Percentiles rank a stretch among this genome's conserved stretches.
Conservation (phyloP, 441 rosid genomes). For the Geranium incanum region DNA sequence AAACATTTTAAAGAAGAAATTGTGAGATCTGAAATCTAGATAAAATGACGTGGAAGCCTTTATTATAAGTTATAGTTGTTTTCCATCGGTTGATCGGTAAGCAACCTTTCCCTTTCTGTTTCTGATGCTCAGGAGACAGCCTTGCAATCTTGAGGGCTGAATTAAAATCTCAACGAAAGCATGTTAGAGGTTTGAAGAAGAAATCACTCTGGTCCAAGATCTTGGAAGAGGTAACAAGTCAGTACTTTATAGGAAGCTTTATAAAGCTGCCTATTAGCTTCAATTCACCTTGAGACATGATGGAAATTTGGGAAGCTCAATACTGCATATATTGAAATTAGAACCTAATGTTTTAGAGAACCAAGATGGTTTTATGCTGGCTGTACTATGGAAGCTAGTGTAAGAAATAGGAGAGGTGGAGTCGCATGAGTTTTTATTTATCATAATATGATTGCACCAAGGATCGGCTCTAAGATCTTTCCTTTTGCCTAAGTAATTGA, state of each 20-base stretch:
- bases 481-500: neutral
- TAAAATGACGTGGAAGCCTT: neutral
- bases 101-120: conserved; percentile 1
- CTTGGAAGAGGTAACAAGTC: conserved; percentile 74
- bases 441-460: no score
- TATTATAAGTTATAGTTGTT: neutral
- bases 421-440: no score
- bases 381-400: neutral
- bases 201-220: conserved; percentile 95
- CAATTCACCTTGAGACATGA: neutral
- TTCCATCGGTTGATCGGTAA: neutral
- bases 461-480: no score
- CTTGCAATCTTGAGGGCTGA: conserved; percentile 78
- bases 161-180: conserved; percentile 82
- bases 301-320: neutral
- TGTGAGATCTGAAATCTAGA: neutral
- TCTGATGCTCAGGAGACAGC: conserved; percentile 50
- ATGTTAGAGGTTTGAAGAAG: conserved; percentile 79
- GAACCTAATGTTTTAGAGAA: neutral
- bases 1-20: neutral
- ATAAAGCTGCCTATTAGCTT: neutral
- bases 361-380: neutral
- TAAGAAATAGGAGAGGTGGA: neutral
- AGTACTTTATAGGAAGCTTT: neutral
- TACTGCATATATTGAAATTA: neutral